Evolutionary conservation across 164 flowering plant genomes (phyloP), one percentile per base, ranked within the genome.

Genomic region (Dillenia turbinata): DNA sequence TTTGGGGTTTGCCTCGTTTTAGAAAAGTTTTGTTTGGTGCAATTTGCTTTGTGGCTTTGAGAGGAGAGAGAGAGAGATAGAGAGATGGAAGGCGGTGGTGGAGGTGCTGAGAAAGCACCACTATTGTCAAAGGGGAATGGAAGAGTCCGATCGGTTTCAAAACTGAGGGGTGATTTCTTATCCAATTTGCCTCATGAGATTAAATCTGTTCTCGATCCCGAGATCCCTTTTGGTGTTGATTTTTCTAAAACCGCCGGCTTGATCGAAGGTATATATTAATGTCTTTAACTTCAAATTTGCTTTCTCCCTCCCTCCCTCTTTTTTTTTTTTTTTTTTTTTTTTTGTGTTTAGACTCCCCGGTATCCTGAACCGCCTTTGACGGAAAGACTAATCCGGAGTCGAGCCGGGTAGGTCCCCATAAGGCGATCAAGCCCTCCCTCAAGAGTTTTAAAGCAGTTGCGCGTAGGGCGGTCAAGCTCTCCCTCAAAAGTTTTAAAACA

Each of bases 121-220:
- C 66, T 75, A 49, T 62, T 51, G 66, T 26, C 33, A 26, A 26
- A 26, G 2, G 3, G 33, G 6, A 54, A 63, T 11, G 13, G 55
- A 17, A 57, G 67, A 48, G 40, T 0, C 9, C 45, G 47, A 54
- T 69, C 59, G 16, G 57, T 65, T 40, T 24, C 52, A 5, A 26
- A 43, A 12, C 55, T 56, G 48, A 66, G 54, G 48, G 9, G 46
- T 46, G 68, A 70, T 49, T 77, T 77, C 64, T 40, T 77, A 48
- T 65, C 80, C 57, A 68, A 72, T 13, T 60, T 77, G 59, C 80
- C 80, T 8, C 71, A 77, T 3, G 73, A 73, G 48, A 57, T 77
- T 45, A 68, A 57, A 45, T 56, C 62, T 53, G 72, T 64, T 17
- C 56, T 73, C 9, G 77, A 77, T 56, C 73, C 75, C 8, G 77